Base-by-base conservation (phyloP, 495 filamentous ascomycete genomes). In the Penicillium diatomitis region DNA sequence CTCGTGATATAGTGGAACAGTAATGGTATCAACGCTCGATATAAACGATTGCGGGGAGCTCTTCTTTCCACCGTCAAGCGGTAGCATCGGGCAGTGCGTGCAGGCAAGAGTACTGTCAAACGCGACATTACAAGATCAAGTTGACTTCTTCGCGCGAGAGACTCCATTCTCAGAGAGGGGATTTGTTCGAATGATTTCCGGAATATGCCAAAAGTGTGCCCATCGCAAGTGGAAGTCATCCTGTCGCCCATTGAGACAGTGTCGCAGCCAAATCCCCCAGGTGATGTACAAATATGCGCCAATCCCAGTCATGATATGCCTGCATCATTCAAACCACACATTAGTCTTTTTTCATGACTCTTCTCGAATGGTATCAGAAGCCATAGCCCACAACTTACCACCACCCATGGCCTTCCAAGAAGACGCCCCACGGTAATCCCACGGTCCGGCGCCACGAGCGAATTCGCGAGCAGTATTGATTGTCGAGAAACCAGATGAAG, bases 391-490 rank as follows among this genome's bases (percentile, higher is more conserved):
- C 70, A 11, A 82, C 80, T 69, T 84, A 92, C 91, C 92, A 98
- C 92, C 92, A 97, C 8, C 89, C 92, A 72, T 98, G 92, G 0
- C 89, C 91, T 66, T 97, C 92, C 3, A 96, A 69, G 8, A 96
- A 48, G 6, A 94, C 76, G 2, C 91, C 87, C 92, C 92, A 98
- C 0, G 92, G 92, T 38, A 97, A 69, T 20, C 85, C 83, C 35
- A 96, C 66, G 44, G 77, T 62, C 47, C 83, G 80, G 52, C 90
- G 80, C 81, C 84, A 89, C 8, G 47, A 55, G 7, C 84, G 76
- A 44, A 96, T 68, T n/a, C 69, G 74, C 29, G 72, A 71, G 63
- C 92, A 98, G 60, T 83, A 95, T 44, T 74, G 62, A 49, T 88
- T 96, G 56, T 98, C 92, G 55, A 96, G 54, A 47, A 76, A 84